Evolutionary conservation across 78 protist genomes (phyloP), one percentile per base, ranked within the genome.

Genomic region (Anaeramoeba flamelloides): DNA sequence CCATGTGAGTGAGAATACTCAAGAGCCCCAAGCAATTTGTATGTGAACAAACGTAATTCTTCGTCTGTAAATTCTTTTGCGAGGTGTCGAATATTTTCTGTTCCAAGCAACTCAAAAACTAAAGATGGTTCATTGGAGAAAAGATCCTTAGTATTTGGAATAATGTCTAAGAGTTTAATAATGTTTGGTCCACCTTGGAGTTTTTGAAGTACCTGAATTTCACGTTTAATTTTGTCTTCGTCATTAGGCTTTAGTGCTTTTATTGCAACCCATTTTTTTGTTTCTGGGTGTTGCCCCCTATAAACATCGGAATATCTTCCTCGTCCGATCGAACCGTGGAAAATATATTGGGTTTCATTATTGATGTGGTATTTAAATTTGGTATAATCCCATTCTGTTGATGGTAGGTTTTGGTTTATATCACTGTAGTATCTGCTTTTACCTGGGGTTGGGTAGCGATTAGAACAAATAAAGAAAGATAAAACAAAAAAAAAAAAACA

Each of bases 281-380:
- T 86, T 75, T 31, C 26, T 2, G 81, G 36, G 75, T 92, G 87
- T 30, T 87, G 39, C 22, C 99, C 99, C 77, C 92, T 94, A 75
- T 97, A 98, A 30, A 98, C 99, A 76, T 98, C 99, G 39, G 91
- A 82, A 88, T 96, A 98, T 89, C 97, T 98, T 40, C 99, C 99
- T 22, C 99, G 91, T 36, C 99, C 99, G 33, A 98, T 79, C 78
- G n/a, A n/a, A n/a, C n/a, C n/a, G n/a, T n/a, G n/a, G n/a, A n/a
- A n/a, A n/a, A n/a, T n/a, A n/a, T n/a, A n/a, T n/a, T n/a, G n/a
- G n/a, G n/a, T n/a, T n/a, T n/a, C n/a, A n/a, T n/a, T n/a, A n/a
- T n/a, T n/a, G n/a, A n/a, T n/a, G n/a, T n/a, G n/a, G n/a, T n/a
- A n/a, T n/a, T n/a, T n/a, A n/a, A n/a, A n/a, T n/a, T n/a, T n/a